Conservation (phyloP, 257 asterid genomes). For the Knoxia roxburghii region DNA sequence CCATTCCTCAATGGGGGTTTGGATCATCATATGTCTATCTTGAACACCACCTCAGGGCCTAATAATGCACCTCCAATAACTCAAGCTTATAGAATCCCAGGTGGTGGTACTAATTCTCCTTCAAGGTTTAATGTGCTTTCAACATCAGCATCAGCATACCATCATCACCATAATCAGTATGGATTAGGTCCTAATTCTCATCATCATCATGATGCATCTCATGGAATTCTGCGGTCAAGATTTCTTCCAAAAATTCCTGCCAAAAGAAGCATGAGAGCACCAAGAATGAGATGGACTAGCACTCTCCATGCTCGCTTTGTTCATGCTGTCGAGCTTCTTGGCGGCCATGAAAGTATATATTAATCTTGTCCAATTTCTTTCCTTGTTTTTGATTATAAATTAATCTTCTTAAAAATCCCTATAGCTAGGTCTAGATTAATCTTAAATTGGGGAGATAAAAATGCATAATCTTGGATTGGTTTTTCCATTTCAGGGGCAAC, state of each 20-base stretch:
- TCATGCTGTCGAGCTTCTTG: constrained; percentile 96
- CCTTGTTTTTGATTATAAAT: background rate
- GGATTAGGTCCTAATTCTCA: constrained; percentile 28
- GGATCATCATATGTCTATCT: constrained; percentile 31
- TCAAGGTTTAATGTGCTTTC: constrained; percentile 32
- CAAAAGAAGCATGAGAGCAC: constrained; percentile 83
- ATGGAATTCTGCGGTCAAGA: constrained; percentile 68
- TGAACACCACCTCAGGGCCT: constrained; percentile 14
- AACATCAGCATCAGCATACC: constrained; percentile 27
- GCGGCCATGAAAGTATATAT: constrained; percentile 87
- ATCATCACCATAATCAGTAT: constrained; percentile 23
- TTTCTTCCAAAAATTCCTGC: constrained; percentile 57
- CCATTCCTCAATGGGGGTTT: constrained; percentile 17
- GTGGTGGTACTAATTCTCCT: background rate
- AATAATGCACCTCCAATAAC: constrained; percentile 18
- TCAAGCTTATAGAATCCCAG: constrained; percentile 26
- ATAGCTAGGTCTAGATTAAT: background rate
- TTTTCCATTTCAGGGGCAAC: constrained; percentile 59
- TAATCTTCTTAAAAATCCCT: no score
- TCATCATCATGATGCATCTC: constrained; percentile 25
- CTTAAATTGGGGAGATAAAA: no score
- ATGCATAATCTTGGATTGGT: background rate
- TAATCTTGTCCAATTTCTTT: background rate
- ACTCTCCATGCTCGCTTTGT: constrained; percentile 87
- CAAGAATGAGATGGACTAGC: constrained; percentile 93